Evolutionary conservation across 2,329 filamentous ascomycete species (phyloP), one percentile per base, ranked within the genome.

Genomic region (Xenoacremonium recifei): DNA sequence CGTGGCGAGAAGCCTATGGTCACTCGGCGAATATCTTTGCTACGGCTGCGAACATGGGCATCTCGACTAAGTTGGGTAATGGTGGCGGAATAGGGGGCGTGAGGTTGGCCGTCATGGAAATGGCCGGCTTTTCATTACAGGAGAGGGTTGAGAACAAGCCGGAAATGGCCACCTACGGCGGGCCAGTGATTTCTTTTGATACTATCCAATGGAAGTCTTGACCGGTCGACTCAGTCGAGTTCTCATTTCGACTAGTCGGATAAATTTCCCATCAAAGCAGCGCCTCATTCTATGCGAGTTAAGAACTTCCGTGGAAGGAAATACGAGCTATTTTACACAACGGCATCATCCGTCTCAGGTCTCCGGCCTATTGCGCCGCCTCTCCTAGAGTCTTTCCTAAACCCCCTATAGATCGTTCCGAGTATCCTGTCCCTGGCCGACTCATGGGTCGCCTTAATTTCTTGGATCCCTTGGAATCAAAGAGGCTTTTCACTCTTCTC

Each of bases 401-500:
- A 7, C 7, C 23, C 7, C 29, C 33, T 17, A 30, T 39, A 10
- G 61, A 61, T 23, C 50, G 51, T 16, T 51, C 54, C 23, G 62
- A 69, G 6, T 63, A 55, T 4, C 55, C 60, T 7, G 69, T 73
- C 4, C 65, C 70, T 2, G 74, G 71, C 27, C 73, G 53, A 21
- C 55, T 58, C 23, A 38, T 51, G 4, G 68, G 63, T 25, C 65
- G 65, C 40, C 65, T 68, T 39, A 73, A 61, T 58, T 76, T 83
- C 59, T 72, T 80, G 7, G 72, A 69, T 2, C 73, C 75, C 62
- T 86, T 88, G 5, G 79, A 73, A 48, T 85, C 82, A 55, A 89
- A 82, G 35, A 87, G 65, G 57, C 83, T 87, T 71, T 86, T 86
- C 44, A 89, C 83, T 44, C 79, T 77, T 54, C 82, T 76, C 49